Percentiles rank a stretch among this genome's conserved stretches.
These are phyloP conservation scores for Coleophoma cylindrospora DNA, from an alignment of 2,329 filamentous ascomycete genomes.

Conservation along the genomic window DNA sequence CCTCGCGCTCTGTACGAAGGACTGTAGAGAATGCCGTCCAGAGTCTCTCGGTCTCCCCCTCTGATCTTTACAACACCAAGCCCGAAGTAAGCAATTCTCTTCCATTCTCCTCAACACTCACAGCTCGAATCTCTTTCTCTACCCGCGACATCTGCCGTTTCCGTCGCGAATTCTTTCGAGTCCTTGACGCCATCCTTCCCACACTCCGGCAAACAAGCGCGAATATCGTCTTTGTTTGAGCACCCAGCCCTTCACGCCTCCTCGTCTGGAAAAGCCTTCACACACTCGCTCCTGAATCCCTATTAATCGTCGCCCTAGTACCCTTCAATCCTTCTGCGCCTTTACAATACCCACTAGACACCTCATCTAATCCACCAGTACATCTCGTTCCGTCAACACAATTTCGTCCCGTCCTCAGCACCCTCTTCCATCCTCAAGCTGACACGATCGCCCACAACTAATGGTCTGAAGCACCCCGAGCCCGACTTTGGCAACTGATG, in stretches of 20 bases:
- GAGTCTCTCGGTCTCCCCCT: conserved; percentile 1
- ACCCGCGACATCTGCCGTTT: not conserved
- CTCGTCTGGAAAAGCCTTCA: conserved; percentile 8
- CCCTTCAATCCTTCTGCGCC: not conserved
- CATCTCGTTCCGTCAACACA: too few species aligned
- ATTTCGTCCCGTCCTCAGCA: too few species aligned
- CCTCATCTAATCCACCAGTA: too few species aligned
- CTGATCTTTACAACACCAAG: conserved; percentile 1
- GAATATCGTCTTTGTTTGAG: too few species aligned
- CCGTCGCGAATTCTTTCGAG: not conserved
- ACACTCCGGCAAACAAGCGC: not conserved
- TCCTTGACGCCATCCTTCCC: not conserved
- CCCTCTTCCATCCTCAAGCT: too few species aligned
- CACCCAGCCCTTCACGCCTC: conserved; percentile 3
- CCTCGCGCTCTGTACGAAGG: too few species aligned
- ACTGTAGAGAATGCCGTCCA: not conserved
- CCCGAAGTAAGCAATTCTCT: not conserved
- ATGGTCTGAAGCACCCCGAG: conserved; percentile 3
- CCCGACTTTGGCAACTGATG: conserved; percentile 20
- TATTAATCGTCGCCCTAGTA: conserved; percentile 7
- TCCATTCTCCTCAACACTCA: not conserved
- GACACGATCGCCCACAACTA: conserved; percentile 6
- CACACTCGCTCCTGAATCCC: conserved; percentile 1
- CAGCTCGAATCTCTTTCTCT: not conserved
- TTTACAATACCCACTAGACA: too few species aligned